A percentile compares a stretch with the other conserved stretches of the same genome.
Evolutionary conservation across 2,329 filamentous ascomycete species (phyloP).

Genomic region (Penicillium sp.): DNA sequence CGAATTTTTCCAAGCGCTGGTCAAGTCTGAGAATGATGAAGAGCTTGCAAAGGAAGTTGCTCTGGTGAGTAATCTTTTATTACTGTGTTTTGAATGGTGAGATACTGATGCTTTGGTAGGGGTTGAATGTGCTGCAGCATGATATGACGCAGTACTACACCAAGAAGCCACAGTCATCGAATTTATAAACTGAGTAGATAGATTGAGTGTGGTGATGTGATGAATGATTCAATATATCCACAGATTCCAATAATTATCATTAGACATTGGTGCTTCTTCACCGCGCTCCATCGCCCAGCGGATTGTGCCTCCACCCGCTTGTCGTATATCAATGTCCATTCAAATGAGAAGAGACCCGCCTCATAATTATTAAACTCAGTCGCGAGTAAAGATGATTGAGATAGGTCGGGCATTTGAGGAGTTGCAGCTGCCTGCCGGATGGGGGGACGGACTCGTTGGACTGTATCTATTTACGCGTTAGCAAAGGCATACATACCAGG

Average conservation of each 20-base stretch:
- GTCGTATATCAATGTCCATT: not conserved
- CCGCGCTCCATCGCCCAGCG: not conserved
- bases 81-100: not conserved
- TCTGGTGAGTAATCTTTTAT: conserved; percentile 19
- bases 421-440: not conserved
- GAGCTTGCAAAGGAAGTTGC: conserved; percentile 25
- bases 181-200: not conserved
- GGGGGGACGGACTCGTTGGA: conserved; percentile 1
- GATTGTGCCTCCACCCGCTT: not conserved
- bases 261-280: not conserved
- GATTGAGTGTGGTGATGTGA: not conserved
- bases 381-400: conserved; percentile 12
- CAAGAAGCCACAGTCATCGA: not conserved
- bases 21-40: conserved; percentile 30
- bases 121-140: conserved; percentile 29
- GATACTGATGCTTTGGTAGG: conserved; percentile 11
- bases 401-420: conserved; percentile 9
- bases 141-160: conserved; percentile 34
- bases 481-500: not conserved
- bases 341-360: conserved; percentile 18
- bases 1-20: conserved; percentile 34
- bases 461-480: conserved; percentile 5
- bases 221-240: not conserved
- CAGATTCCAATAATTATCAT: not conserved
- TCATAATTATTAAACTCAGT: conserved; percentile 19